Conservation (phyloP, 495 filamentous ascomycete genomes). For the Penicillium paxilli region DNA sequence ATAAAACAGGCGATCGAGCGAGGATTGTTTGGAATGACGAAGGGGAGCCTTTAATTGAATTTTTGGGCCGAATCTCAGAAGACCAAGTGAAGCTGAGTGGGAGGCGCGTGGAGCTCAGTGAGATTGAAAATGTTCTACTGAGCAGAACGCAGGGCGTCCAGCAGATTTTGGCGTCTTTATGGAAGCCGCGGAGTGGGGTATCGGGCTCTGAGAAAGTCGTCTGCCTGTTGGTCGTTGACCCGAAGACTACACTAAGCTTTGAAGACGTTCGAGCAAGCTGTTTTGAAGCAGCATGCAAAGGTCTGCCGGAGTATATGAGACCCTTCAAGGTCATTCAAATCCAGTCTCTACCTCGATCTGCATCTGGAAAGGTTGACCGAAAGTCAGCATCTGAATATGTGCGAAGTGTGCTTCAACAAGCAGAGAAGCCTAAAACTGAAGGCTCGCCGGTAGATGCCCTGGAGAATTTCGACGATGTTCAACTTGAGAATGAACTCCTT, state of each 20-base stretch:
- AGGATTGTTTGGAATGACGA: conserved; percentile 40
- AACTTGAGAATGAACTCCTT: neutral
- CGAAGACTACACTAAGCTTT: no score
- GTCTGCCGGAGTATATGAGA: no score
- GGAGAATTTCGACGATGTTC: no score
- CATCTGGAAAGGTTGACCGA: no score
- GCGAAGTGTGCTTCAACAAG: no score
- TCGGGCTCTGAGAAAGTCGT: conserved; percentile 26
- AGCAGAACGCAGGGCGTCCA: conserved; percentile 15
- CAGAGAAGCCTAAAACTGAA: no score
- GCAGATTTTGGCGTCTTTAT: conserved; percentile 21
- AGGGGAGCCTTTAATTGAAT: conserved; percentile 45
- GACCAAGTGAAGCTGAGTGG: conserved; percentile 89
- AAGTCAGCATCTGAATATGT: no score
- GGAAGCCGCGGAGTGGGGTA: conserved; percentile 12
- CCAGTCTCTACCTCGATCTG: no score
- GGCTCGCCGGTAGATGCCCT: no score
- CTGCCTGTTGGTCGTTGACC: conserved; percentile 10
- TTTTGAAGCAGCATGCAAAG: no score
- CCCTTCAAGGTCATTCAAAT: no score
- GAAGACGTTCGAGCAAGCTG: no score
- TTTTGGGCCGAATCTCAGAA: conserved; percentile 71
- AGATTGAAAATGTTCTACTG: conserved; percentile 61
- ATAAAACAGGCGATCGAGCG: conserved; percentile 76
- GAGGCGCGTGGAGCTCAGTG: conserved; percentile 85